Evolutionary conservation across 1,139 yeast species (phyloP), one percentile per base, ranked within the genome.

Genomic region (Blastobotrys ciferrii): DNA sequence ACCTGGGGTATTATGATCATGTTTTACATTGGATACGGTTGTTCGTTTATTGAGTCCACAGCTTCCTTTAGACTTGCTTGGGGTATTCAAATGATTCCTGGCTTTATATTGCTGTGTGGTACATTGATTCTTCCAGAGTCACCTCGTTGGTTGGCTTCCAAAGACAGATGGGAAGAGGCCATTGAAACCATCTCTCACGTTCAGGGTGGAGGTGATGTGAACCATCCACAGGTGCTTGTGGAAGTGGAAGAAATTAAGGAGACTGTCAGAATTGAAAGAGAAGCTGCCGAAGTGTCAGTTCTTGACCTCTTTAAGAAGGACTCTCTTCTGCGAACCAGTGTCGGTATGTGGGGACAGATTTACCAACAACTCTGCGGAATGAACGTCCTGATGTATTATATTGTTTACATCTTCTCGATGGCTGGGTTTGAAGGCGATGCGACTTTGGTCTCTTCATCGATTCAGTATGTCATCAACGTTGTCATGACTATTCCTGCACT

Each of bases 331-430:
- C 73, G 84, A 68, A 78, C 83, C 52, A 55, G 60, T 54, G 74
- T 76, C 47, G 86, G 82, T 53, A 59, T 80, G 37, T 75, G 71
- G 54, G 80, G 84, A 47, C 87, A 82, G 68, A 74, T 81, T 60
- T 82, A 84, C 83, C 87, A 82, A 67, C 87, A 82, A 66, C 70
- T 82, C 60, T 78, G 85, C 38, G 88, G 88, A 65, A 75, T 82
- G 61, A 84, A 84, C 70, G 84, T 83, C 63, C 78, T 83, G 59
- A 81, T 68, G 69, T 68, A 68, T 63, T 68, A 68, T 59, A 63
- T 66, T 50, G 70, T 68, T 47, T 61, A 63, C 50, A 60, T 71
- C 44, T 70, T 70, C 56, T 54, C 62, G 40, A 69, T 69, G 68
- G 72, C 73, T 14, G 72, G 72, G 13, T 61, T 49, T 56, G 20